These are phyloP conservation scores for Ettlia oleoabundans DNA, from an alignment of 139 green algal species.

Conservation along the genomic window DNA sequence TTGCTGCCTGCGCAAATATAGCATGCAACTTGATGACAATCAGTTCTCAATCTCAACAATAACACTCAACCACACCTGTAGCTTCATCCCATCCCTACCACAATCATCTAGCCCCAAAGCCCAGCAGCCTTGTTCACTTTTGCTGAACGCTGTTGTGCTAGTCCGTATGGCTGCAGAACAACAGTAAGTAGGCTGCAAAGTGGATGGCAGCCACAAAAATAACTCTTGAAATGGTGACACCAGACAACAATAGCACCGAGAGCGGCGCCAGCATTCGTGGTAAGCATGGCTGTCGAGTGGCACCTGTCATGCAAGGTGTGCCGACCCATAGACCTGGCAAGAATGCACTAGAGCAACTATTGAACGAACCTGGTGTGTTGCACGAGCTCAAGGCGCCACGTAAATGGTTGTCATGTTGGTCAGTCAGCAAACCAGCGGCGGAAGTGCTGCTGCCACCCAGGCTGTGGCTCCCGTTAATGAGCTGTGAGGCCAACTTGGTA, in stretches of 20 bases:
- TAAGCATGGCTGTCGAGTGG: too few species aligned
- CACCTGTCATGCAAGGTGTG: too few species aligned
- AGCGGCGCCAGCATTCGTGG: too few species aligned
- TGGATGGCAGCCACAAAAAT: not conserved
- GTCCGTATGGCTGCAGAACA: not conserved
- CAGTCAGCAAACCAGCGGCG: not conserved
- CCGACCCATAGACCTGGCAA: too few species aligned
- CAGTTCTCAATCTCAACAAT: not conserved
- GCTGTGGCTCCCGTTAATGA: not conserved
- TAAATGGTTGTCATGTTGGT: too few species aligned
- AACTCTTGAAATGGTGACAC: too few species aligned
- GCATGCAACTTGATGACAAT: too few species aligned
- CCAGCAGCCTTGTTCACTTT: not conserved
- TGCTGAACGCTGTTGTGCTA: not conserved
- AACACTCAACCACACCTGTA: conserved; percentile 3
- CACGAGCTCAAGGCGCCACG: too few species aligned
- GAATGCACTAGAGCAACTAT: too few species aligned
- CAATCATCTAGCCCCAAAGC: conserved; percentile 25
- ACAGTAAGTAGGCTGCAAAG: not conserved
- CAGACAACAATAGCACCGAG: too few species aligned
- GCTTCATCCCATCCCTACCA: not conserved
- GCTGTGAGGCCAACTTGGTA: conserved; percentile 15
- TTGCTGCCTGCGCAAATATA: too few species aligned
- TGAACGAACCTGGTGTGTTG: too few species aligned
- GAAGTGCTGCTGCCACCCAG: not conserved